A percentile compares a stretch with the other conserved stretches of the same genome.
phyloP scores from a whole-genome alignment of 192 early-diverging fungal species.

The Podila verticillata region DNA sequence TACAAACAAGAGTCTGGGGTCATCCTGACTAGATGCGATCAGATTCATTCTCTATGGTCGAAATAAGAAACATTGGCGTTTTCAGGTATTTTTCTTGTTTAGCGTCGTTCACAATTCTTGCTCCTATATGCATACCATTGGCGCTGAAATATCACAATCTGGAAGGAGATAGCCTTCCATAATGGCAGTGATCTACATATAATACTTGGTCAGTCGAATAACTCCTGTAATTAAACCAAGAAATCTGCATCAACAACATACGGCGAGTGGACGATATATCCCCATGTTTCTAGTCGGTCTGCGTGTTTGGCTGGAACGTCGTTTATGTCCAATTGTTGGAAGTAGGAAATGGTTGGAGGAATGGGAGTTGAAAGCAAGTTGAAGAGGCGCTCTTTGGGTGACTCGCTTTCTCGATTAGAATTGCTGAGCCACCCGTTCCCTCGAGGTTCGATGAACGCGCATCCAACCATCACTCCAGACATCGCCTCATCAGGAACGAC shows the following conservation, averaged over 20 bases:
- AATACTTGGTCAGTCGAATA: neutral
- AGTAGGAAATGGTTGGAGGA: neutral
- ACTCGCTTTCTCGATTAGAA: no score
- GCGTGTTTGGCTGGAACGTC: neutral
- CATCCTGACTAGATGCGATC: constrained; percentile 45
- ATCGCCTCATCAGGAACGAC: no score
- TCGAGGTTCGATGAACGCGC: no score
- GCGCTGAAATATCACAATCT: constrained; percentile 3
- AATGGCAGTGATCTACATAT: constrained; percentile 34
- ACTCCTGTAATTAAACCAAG: no score
- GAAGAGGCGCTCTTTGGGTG: no score
- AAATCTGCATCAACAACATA: neutral
- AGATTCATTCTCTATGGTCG: constrained; percentile 57
- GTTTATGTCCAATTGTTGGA: neutral
- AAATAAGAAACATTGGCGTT: no score
- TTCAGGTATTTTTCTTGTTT: no score
- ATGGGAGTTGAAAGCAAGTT: neutral
- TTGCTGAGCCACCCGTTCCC: no score
- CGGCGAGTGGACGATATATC: constrained; percentile 29
- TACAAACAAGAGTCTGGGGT: constrained; percentile 50
- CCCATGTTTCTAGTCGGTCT: constrained; percentile 22
- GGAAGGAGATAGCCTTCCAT: constrained; percentile 28
- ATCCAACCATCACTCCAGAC: no score
- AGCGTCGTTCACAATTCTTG: no score
- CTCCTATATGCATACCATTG: constrained; percentile 12